These are phyloP conservation scores for Neospora caninum DNA, from an alignment of 169 alveolate species.

Conservation along the genomic window DNA sequence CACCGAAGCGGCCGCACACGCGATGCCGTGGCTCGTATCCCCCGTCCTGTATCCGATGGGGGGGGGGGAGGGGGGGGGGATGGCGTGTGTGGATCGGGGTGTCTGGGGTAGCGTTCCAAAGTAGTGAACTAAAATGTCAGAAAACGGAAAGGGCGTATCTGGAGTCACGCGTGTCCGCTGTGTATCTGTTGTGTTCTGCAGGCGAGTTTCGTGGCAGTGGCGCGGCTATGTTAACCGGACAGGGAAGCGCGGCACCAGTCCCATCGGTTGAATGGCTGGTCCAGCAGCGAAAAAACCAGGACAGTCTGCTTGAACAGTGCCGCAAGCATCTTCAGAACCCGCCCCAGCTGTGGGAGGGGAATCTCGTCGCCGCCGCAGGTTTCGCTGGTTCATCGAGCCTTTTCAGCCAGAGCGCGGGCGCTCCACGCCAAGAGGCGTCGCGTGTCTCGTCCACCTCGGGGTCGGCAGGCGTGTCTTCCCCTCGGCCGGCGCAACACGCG, in stretches of 20 bases:
- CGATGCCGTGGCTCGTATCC: no score
- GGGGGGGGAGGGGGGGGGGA: no score
- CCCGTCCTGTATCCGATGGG: no score
- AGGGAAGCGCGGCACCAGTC: background rate
- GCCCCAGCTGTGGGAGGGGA: background rate
- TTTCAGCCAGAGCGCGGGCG: background rate
- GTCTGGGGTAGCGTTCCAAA: no score
- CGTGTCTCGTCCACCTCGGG: background rate
- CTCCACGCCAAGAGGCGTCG: background rate
- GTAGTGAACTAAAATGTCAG: no score
- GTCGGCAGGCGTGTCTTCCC: background rate
- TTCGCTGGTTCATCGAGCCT: background rate
- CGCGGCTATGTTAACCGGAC: background rate
- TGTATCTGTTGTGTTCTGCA: no score
- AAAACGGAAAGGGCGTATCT: no score
- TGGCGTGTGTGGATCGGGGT: no score
- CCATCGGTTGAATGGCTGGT: constrained; percentile 4
- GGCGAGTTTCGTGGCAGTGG: no score
- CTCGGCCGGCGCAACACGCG: background rate
- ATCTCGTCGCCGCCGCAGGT: background rate
- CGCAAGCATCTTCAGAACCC: background rate
- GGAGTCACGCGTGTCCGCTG: no score
- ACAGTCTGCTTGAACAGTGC: background rate
- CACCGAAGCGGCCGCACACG: no score
- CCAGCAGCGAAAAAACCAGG: background rate